A percentile compares a stretch with the other conserved stretches of the same genome.
phyloP scores from a whole-genome alignment of 1,284 basidiomycete species.

The Sporisorium scitamineum region DNA sequence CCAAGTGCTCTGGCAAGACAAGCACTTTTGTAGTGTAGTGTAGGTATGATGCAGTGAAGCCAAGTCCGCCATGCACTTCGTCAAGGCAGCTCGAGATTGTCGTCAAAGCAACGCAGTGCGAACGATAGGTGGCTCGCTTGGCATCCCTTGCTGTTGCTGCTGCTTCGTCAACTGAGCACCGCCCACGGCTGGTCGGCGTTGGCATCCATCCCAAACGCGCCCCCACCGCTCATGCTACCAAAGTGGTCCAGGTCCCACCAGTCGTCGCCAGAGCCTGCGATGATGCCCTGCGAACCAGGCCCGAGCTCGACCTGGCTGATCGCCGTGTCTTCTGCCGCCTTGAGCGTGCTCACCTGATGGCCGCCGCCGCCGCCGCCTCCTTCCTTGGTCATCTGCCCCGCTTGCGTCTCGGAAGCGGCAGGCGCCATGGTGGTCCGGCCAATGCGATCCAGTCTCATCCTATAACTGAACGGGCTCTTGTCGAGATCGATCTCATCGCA shows the following conservation, averaged over 20 bases:
- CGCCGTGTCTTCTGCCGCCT: constrained; percentile 38
- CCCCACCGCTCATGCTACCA: constrained; percentile 37
- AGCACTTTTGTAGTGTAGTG: constrained; percentile 12
- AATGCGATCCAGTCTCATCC: constrained; percentile 48
- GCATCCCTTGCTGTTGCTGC: not conserved
- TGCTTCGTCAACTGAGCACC: constrained; percentile 37
- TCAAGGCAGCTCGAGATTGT: not conserved
- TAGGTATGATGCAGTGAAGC: constrained; percentile 4
- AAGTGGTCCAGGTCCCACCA: constrained; percentile 59
- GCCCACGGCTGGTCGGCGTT: constrained; percentile 53
- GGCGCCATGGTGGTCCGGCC: constrained; percentile 39
- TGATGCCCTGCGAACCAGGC: constrained; percentile 44
- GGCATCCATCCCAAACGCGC: constrained; percentile 36
- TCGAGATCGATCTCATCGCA: constrained; percentile 55
- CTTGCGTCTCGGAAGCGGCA: constrained; percentile 23
- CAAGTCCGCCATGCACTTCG: not conserved
- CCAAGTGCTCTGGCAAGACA: constrained; percentile 4
- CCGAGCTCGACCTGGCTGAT: constrained; percentile 51
- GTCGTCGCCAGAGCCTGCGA: constrained; percentile 46
- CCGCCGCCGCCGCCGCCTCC: constrained; percentile 8
- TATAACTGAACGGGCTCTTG: constrained; percentile 50
- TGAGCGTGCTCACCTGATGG: constrained; percentile 21
- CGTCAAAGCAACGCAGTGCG: not conserved
- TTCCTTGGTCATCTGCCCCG: constrained; percentile 14
- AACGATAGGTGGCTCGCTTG: not conserved